Evolutionary conservation across 805 yeast species (phyloP).

Genomic region (Candida boidinii): DNA sequence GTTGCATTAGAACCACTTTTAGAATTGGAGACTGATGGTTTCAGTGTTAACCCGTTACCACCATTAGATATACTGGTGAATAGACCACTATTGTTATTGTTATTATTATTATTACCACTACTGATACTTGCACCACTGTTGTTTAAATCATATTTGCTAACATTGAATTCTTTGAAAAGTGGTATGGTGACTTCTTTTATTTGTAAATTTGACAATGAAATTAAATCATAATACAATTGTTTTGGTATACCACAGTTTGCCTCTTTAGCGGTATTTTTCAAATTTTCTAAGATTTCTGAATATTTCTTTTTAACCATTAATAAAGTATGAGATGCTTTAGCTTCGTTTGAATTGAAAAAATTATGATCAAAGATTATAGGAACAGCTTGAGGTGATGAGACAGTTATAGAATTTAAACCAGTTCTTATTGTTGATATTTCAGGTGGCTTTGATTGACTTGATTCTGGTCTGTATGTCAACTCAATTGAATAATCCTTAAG

Average conservation of each 20-base stretch:
- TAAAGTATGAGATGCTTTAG: constrained; percentile 3
- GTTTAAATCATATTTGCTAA: too few species aligned
- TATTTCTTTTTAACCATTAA: constrained; percentile 9
- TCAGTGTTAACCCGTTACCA: too few species aligned
- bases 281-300: constrained; percentile 5
- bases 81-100: too few species aligned
- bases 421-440: constrained; percentile 10
- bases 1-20: too few species aligned
- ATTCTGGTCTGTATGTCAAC: too few species aligned
- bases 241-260: constrained; percentile 15
- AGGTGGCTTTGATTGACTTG: constrained; percentile 9
- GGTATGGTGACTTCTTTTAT: constrained; percentile 9
- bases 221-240: constrained; percentile 14
- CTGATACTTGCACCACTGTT: too few species aligned
- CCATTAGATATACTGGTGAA: too few species aligned
- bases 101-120: too few species aligned
- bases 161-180: constrained; percentile 8
- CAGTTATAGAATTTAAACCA: constrained; percentile 7
- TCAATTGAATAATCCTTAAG: too few species aligned
- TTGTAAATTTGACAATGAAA: constrained; percentile 12
- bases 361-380: constrained; percentile 13
- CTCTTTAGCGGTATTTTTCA: constrained; percentile 10
- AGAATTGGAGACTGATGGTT: too few species aligned
- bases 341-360: constrained; percentile 5
- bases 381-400: constrained; percentile 11